A percentile compares a stretch with the other conserved stretches of the same genome.
Evolutionary conservation across 1,139 yeast species (phyloP).

Genomic region (Nakaseomyces nivariensis): DNA sequence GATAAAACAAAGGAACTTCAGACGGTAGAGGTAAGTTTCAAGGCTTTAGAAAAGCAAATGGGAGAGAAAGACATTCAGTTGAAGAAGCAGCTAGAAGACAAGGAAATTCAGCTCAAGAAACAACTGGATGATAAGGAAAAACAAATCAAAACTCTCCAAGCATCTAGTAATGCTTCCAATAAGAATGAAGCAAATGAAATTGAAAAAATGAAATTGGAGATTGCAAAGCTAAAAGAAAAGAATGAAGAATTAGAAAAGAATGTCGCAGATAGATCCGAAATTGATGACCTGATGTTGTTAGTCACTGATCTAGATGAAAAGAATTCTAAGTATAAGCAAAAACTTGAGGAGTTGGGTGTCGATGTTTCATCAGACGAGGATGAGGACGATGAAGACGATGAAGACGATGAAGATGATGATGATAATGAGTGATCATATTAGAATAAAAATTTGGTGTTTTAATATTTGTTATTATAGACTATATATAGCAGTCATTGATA

Average conservation of each 20-base stretch:
- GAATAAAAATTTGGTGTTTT: too few relatives aligned
- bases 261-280: slow-evolving; percentile 32
- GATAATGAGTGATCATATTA: slow-evolving; percentile 11
- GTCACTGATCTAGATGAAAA: slow-evolving; percentile 69
- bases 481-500: too few relatives aligned
- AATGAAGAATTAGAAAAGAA: slow-evolving; percentile 11
- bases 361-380: slow-evolving; percentile 46
- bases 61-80: not conserved
- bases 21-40: not conserved
- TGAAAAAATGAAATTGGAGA: not conserved
- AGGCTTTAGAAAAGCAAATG: not conserved
- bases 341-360: slow-evolving; percentile 41
- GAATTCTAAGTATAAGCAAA: slow-evolving; percentile 47
- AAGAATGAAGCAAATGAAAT: not conserved
- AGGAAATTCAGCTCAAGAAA: too few relatives aligned
- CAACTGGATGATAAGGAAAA: not conserved
- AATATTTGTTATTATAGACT: too few relatives aligned
- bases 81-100: not conserved
- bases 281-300: slow-evolving; percentile 68
- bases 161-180: not conserved
- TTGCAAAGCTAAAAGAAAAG: slow-evolving; percentile 6
- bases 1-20: not conserved
- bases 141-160: not conserved
- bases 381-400: slow-evolving; percentile 40
- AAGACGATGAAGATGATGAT: slow-evolving; percentile 25